A percentile compares a stretch with the other conserved stretches of the same genome.
These are phyloP conservation scores for Arthrobotrys sphaeroides DNA, from an alignment of 2,329 filamentous ascomycete species.

Conservation along the genomic window DNA sequence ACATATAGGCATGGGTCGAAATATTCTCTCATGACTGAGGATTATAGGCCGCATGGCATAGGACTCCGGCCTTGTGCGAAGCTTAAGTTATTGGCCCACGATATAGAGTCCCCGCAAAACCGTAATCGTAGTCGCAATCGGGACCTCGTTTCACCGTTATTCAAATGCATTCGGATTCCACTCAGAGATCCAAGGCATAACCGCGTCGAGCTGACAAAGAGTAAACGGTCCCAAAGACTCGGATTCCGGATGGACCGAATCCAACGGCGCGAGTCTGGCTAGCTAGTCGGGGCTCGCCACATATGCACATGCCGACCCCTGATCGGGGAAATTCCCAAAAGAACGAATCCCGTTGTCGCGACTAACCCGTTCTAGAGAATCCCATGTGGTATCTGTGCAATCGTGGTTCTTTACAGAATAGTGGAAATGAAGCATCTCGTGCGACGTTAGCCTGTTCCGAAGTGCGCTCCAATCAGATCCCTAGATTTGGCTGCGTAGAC, in stretches of 20 bases:
- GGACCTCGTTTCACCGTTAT: too few species aligned
- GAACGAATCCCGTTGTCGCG: too few species aligned
- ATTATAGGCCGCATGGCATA: neutral
- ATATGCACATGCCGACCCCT: neutral
- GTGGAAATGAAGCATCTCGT: conserved; percentile 1
- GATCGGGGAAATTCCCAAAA: neutral
- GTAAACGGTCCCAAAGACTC: too few species aligned
- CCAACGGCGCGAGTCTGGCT: neutral
- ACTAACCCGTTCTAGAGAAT: too few species aligned
- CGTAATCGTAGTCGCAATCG: too few species aligned
- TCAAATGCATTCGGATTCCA: too few species aligned
- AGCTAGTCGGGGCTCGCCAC: too few species aligned
- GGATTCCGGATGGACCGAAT: neutral
- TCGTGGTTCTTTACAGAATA: neutral
- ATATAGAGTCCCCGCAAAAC: too few species aligned
- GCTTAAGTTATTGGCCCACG: too few species aligned
- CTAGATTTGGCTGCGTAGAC: neutral
- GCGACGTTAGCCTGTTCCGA: conserved; percentile 10
- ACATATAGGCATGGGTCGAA: neutral
- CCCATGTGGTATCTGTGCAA: neutral
- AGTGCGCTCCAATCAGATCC: neutral
- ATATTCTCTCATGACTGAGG: neutral
- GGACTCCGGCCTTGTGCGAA: neutral
- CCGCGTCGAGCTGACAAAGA: too few species aligned
- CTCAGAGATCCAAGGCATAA: too few species aligned